Evolutionary conservation across 345 rosid species (phyloP), one percentile per base, ranked within the genome.

Genomic region (Salix dunnii): DNA sequence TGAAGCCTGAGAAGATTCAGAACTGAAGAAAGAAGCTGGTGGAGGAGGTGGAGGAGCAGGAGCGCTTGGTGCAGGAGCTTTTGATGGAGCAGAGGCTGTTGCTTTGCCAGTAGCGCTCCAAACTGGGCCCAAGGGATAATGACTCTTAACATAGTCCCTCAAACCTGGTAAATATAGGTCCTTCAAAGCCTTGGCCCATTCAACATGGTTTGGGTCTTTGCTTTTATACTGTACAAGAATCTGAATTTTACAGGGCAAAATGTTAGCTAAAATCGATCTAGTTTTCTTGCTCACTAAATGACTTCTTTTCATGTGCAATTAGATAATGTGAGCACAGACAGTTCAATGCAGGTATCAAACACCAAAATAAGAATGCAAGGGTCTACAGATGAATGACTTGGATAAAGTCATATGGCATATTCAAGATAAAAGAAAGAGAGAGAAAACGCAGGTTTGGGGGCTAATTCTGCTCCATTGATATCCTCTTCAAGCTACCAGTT

Each of bases 171-270:
- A 75, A 82, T 93, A 96, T 17, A 96, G 90, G 78, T 96, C 98
- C 88, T 94, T 94, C 80, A 94, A n/a, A 65, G 97, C 95, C 85
- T 90, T 94, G 74, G 98, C 97, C 99, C 99, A 96, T 74, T 94
- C 97, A 30, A 90, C 92, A 88, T 96, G 99, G 87, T 89, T 80
- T 20, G 94, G 88, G 67, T 92, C 97, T 84, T 90, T 90, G 89
- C 80, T 88, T 82, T 84, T 92, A 74, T 94, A 92, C 87, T 88
- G 95, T 8, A 96, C 97, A 82, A 96, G 85, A 84, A 96, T 86
- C 99, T 96, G 76, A 71, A 76, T 66, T 72, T 42, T 40, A 74
- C 60, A 75, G 82, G 60, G 53, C 60, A 69, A 16, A 71, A 46
- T 74, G 60, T 74, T 53, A 85, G 68, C 46, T 77, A 43, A 72